phyloP scores from a whole-genome alignment of 495 filamentous ascomycete genomes.

The Tuber borchii region DNA sequence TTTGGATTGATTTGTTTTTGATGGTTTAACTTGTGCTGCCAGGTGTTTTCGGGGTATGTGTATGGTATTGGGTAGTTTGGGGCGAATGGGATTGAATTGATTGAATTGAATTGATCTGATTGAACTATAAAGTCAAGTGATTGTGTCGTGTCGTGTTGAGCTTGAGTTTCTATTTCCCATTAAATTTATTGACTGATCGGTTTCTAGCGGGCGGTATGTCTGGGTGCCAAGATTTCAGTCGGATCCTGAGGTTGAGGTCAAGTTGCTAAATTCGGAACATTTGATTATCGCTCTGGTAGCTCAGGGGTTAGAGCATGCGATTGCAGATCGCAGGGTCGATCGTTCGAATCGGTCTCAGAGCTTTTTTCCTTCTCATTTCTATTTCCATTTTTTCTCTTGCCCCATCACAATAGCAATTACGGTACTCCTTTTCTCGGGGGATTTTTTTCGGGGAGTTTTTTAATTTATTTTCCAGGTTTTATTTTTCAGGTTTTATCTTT shows the following conservation, averaged over 20 bases:
- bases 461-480: no score
- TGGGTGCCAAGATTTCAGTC: not conserved
- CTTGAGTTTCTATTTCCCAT: not conserved
- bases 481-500: no score
- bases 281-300: slow-evolving; percentile 34
- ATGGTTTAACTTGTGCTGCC: not conserved
- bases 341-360: slow-evolving; percentile 42
- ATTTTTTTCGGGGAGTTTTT: no score
- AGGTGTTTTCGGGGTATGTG: not conserved
- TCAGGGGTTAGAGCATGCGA: slow-evolving; percentile 42
- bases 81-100: slow-evolving; percentile 2
- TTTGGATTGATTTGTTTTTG: not conserved
- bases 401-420: no score
- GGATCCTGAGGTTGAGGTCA: not conserved
- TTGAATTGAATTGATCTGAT: not conserved
- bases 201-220: not conserved
- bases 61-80: not conserved
- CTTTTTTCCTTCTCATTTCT: slow-evolving; percentile 7
- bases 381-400: not conserved
- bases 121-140: not conserved
- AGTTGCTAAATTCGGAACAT: not conserved
- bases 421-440: no score
- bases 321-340: slow-evolving; percentile 42
- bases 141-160: not conserved
- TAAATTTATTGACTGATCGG: not conserved